These are phyloP conservation scores for Melastoma candidum DNA, from an alignment of 441 rosid genomes.

Conservation along the genomic window DNA sequence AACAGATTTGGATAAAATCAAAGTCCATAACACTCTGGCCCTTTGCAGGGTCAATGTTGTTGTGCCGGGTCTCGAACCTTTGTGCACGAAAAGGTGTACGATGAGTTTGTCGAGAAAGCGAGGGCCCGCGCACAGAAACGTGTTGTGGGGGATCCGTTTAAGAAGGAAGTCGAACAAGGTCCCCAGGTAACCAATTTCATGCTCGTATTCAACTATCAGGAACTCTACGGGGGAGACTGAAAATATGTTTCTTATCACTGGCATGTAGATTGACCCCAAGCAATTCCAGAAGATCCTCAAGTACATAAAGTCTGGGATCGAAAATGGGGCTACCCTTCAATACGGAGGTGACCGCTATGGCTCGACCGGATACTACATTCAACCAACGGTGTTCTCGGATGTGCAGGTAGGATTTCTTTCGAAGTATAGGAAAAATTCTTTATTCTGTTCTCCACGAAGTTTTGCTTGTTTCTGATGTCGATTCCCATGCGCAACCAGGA, in stretches of 20 bases:
- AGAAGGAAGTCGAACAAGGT: slow-evolving; percentile 3
- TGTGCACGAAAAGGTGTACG: not conserved
- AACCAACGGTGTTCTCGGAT: slow-evolving; percentile 6
- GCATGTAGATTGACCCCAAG: slow-evolving; percentile 3
- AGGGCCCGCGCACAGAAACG: slow-evolving; percentile 4
- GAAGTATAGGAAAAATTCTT: too few relatives aligned
- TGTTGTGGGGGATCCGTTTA: slow-evolving; percentile 1
- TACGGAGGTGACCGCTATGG: slow-evolving; percentile 6
- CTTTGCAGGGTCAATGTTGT: too few relatives aligned
- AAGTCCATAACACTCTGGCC: too few relatives aligned
- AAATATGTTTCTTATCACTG: too few relatives aligned
- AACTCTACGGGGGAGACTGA: too few relatives aligned
- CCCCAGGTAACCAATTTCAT: slow-evolving; percentile 3
- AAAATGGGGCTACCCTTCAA: slow-evolving; percentile 4
- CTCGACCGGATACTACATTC: slow-evolving; percentile 6
- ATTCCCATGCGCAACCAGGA: not conserved
- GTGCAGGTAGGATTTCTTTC: slow-evolving; percentile 1
- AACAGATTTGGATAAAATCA: too few relatives aligned
- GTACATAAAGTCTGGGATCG: slow-evolving; percentile 1
- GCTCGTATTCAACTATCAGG: not conserved
- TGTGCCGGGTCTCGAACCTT: slow-evolving; percentile 9
- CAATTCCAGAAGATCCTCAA: slow-evolving; percentile 8
- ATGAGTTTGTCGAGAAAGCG: not conserved
- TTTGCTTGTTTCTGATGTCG: not conserved
- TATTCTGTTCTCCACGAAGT: not conserved